Evolutionary conservation across 768 basidiomycete genomes (phyloP).

Genomic region (Cystobasidium tubakii): DNA sequence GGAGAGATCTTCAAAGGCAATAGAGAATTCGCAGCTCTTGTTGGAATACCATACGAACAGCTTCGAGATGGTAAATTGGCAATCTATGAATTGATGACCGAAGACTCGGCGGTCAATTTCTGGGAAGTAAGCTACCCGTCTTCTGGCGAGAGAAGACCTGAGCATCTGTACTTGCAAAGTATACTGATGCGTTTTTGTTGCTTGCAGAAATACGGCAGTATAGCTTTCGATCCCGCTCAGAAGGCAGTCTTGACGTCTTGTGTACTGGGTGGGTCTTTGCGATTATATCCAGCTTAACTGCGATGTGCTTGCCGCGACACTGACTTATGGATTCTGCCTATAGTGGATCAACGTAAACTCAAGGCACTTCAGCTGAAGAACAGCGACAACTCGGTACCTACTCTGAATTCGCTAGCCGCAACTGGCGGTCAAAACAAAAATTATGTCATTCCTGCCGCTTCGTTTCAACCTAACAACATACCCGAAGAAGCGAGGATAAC

Average conservation of each 20-base stretch:
- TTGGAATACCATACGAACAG: constrained; percentile 78
- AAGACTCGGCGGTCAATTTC: constrained; percentile 91
- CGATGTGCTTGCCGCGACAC: neutral
- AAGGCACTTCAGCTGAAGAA: constrained; percentile 16
- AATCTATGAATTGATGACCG: constrained; percentile 97
- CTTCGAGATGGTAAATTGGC: constrained; percentile 89
- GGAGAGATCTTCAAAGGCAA: constrained; percentile 99
- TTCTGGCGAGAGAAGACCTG: too few relatives aligned
- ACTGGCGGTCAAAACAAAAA: neutral
- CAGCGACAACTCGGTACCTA: neutral
- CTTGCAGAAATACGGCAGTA: constrained; percentile 78
- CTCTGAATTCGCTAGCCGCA: neutral
- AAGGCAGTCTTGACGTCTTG: constrained; percentile 91
- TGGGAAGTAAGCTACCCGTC: constrained; percentile 78
- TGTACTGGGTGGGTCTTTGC: constrained; percentile 55
- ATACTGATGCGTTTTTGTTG: neutral
- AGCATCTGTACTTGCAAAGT: constrained; percentile 16
- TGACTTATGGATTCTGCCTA: neutral
- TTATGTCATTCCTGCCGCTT: constrained; percentile 19
- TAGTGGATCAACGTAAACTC: constrained; percentile 29
- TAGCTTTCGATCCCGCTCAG: constrained; percentile 84
- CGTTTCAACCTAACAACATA: constrained; percentile 41
- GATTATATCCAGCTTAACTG: too few relatives aligned
- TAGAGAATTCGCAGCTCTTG: constrained; percentile 83
- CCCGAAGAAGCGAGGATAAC: constrained; percentile 71